phyloP scores from a whole-genome alignment of 768 basidiomycete genomes.

The Tricholoma flavovirens region DNA sequence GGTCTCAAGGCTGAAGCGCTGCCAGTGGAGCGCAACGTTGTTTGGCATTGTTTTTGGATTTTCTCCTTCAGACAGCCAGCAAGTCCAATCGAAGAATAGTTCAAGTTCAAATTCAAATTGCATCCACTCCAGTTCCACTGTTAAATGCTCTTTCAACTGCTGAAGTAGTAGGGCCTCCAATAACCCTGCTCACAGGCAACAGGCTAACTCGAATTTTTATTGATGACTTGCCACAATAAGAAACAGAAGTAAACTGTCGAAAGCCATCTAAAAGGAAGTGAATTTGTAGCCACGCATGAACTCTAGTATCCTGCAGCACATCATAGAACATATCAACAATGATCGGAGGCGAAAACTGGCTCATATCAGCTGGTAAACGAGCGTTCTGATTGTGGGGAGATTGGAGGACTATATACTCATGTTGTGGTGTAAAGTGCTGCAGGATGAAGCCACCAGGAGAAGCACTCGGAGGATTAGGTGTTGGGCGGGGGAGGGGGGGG shows the following conservation, averaged over 20 bases:
- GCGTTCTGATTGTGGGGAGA: slow-evolving; percentile 3
- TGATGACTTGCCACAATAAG: neutral
- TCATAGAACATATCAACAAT: slow-evolving; percentile 5
- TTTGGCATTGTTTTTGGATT: too few species aligned
- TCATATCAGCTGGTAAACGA: slow-evolving; percentile 3
- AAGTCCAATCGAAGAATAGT: too few species aligned
- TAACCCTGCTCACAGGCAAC: too few species aligned
- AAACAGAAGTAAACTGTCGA: neutral
- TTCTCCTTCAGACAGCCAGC: too few species aligned
- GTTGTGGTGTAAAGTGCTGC: slow-evolving; percentile 1
- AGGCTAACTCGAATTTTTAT: neutral
- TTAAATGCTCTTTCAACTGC: too few species aligned
- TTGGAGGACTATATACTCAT: neutral
- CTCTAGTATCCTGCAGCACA: neutral
- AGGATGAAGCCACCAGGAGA: slow-evolving; percentile 5
- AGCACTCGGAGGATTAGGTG: neutral
- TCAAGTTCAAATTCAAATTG: too few species aligned
- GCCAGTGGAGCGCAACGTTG: too few species aligned
- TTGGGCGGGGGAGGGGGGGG: neutral
- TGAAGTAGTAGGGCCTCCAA: too few species aligned
- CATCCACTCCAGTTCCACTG: too few species aligned
- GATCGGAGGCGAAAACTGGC: slow-evolving; percentile 4
- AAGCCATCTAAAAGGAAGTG: neutral
- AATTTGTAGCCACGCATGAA: neutral
- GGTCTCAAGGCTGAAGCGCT: neutral